Evolutionary conservation across 306 rosid genomes (phyloP), one percentile per base, ranked within the genome.

Genomic region (Vigna radiata): DNA sequence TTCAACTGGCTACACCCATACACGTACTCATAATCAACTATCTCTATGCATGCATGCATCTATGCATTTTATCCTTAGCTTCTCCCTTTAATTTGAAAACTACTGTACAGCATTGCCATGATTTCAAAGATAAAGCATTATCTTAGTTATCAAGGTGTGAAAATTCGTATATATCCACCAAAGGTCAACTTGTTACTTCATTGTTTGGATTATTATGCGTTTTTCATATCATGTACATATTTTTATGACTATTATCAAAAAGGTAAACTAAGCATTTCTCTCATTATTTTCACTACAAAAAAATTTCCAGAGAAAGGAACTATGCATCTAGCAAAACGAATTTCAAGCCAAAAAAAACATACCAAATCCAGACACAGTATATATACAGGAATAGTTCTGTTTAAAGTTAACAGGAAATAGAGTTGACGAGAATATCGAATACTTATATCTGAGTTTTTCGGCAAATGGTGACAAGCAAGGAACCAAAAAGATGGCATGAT

Each of bases 401-500:
- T 41, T 25, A 56, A 43, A 25, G 27, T 55, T 27, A 29, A 70
- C 44, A 48, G n/a, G 73, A 39, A 21, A 41, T 58, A 73, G 17
- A 56, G 43, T 29, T 39, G 68, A 27, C 56, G 39, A 44, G 68
- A 41, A 56, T 41, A n/a, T 55, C 16, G 55, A 72, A 43, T 54
- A 72, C 55, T 18, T 39, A 3, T 4, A 39, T 7, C 13, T 7
- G n/a, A 43, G 59, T 44, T 60, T 17, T 61, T 47, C 3, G 21
- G 13, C 18, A 61, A 23, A 31, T 46, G 37, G 46, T 61, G 0
- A 13, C 6, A 75, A 61, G 36, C 21, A 62, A 46, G 69, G 47
- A 74, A 74, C 46, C 70, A 74, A 60, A 46, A 59, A 60, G 8
- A 44, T 61, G 60, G 70, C 79, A 11, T 47, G 50, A 27, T 16